These are phyloP conservation scores for Tylopilus felleus DNA, from an alignment of 768 basidiomycete genomes.

Conservation along the genomic window DNA sequence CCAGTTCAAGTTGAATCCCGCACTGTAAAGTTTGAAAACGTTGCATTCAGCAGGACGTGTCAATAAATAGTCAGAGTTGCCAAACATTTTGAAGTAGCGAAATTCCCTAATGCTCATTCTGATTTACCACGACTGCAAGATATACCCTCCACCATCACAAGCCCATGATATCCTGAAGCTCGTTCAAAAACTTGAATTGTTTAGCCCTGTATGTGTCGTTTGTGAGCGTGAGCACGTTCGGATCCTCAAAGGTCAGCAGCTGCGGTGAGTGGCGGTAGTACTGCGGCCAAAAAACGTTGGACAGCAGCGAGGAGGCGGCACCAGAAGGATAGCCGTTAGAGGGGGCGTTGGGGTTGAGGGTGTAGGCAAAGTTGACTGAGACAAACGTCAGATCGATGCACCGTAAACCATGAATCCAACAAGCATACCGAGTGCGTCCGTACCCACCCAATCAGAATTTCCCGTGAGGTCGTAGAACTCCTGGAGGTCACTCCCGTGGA, in stretches of 20 bases:
- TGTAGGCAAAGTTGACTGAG: conserved; percentile 19
- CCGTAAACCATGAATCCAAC: neutral
- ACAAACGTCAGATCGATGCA: neutral
- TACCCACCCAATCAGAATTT: conserved; percentile 10
- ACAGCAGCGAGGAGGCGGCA: conserved; percentile 6
- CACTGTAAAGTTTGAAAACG: too few relatives aligned
- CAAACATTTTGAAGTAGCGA: too few relatives aligned
- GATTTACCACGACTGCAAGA: too few relatives aligned
- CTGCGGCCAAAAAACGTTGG: conserved; percentile 5
- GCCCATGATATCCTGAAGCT: conserved; percentile 9
- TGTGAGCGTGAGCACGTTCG: conserved; percentile 9
- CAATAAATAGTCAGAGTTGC: too few relatives aligned
- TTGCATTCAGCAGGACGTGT: too few relatives aligned
- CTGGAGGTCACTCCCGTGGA: conserved; percentile 17
- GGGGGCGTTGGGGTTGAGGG: conserved; percentile 4
- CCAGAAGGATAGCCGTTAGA: conserved; percentile 8
- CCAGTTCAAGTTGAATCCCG: too few relatives aligned
- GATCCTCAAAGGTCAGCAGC: conserved; percentile 9
- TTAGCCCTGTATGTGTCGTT: conserved; percentile 6
- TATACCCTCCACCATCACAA: neutral
- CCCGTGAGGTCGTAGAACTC: conserved; percentile 12
- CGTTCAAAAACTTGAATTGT: conserved; percentile 3
- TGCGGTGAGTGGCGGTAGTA: neutral
- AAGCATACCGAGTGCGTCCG: conserved; percentile 9
- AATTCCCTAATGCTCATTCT: too few relatives aligned